Conservation (phyloP, 345 rosid genomes). For the Camelina laxa region DNA sequence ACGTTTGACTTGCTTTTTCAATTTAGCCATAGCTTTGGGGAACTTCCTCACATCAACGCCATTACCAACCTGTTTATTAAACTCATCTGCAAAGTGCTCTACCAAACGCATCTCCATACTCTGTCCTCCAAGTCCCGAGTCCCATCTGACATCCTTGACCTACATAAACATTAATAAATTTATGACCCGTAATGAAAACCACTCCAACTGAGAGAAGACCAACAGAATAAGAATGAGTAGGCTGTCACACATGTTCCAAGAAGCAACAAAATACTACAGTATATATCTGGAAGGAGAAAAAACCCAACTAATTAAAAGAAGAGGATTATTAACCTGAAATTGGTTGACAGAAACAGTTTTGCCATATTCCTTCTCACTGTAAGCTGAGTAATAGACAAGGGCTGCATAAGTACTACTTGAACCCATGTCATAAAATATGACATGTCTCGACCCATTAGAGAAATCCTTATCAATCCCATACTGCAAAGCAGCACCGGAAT, state of each 20-base stretch:
- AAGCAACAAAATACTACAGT: conserved; percentile 1
- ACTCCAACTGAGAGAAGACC: conserved; percentile 9
- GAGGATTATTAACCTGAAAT: conserved; percentile 68
- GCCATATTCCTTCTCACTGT: conserved; percentile 80
- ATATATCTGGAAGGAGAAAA: neutral
- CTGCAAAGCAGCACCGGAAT: conserved; percentile 96
- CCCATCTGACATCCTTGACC: conserved; percentile 99
- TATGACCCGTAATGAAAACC: neutral
- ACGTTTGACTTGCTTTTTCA: conserved; percentile 98
- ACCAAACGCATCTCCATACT: conserved; percentile 18
- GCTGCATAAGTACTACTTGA: conserved; percentile 88
- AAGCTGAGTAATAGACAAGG: conserved; percentile 87
- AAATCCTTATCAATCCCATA: conserved; percentile 98
- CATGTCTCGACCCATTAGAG: conserved; percentile 83
- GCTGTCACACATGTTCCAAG: neutral
- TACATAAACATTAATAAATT: conserved; percentile 36
- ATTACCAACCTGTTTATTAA: conserved; percentile 86
- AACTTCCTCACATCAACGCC: conserved; percentile 89
- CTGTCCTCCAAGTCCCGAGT: conserved; percentile 89
- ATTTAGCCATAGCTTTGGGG: conserved; percentile 98
- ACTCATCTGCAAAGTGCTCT: conserved; percentile 51
- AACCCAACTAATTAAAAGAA: neutral
- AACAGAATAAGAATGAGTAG: conserved; percentile 2
- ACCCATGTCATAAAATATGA: conserved; percentile 96
- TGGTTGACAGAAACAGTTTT: conserved; percentile 89